Percentiles rank a stretch among this genome's conserved stretches.
Evolutionary conservation across 257 asterid species (phyloP).

Genomic region (Scutellaria minor): DNA sequence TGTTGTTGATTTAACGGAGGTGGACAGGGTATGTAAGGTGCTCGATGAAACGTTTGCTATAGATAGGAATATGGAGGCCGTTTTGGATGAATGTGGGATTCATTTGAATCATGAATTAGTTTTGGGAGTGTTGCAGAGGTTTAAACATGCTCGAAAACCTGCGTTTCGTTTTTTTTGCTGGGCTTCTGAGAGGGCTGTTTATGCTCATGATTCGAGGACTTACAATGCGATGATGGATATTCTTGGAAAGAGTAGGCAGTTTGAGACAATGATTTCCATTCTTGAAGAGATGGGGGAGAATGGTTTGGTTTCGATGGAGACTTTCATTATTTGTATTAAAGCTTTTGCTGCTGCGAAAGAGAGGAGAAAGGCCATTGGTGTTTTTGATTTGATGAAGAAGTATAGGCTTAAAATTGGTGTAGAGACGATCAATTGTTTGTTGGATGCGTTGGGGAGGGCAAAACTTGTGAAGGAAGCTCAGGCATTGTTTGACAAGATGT

Average conservation of each 20-base stretch:
- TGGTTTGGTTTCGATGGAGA: slow-evolving; percentile 70
- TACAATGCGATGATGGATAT: slow-evolving; percentile 70
- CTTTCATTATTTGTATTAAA: slow-evolving; percentile 61
- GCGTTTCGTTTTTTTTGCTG: slow-evolving; percentile 87
- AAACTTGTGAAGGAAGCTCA: slow-evolving; percentile 87
- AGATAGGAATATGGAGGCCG: slow-evolving; percentile 91
- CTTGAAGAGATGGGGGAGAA: slow-evolving; percentile 90
- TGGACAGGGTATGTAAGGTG: slow-evolving; percentile 71
- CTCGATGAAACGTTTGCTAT: slow-evolving; percentile 76
- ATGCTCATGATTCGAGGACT: slow-evolving; percentile 67
- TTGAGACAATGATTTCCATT: slow-evolving; percentile 82
- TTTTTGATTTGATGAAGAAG: slow-evolving; percentile 86
- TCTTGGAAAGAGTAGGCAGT: slow-evolving; percentile 87
- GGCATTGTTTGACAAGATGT: slow-evolving; percentile 67
- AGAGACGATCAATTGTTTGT: slow-evolving; percentile 69
- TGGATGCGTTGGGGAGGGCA: slow-evolving; percentile 85
- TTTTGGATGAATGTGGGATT: slow-evolving; percentile 74
- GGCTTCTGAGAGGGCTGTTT: slow-evolving; percentile 66
- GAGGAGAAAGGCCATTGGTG: slow-evolving; percentile 78
- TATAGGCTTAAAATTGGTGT: slow-evolving; percentile 61
- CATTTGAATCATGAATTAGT: slow-evolving; percentile 71
- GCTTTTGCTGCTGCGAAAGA: slow-evolving; percentile 85
- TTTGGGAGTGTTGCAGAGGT: slow-evolving; percentile 69
- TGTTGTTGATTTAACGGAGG: slow-evolving; percentile 49
- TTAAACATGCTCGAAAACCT: slow-evolving; percentile 84